These are phyloP conservation scores for Cichorium intybus DNA, from an alignment of 140 eudicot species.

Conservation along the genomic window DNA sequence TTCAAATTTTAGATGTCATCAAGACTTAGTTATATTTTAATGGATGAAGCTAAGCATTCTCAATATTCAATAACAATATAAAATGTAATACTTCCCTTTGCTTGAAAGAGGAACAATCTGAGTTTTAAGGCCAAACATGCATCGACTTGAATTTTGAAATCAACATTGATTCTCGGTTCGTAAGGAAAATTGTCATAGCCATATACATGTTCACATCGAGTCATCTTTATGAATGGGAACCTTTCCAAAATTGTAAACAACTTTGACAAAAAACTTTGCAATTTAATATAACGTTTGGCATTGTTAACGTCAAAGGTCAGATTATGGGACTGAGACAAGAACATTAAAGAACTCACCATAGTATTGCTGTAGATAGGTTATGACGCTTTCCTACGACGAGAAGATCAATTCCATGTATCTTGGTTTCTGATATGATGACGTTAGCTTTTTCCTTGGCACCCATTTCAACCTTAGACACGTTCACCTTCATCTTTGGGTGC, in stretches of 20 bases:
- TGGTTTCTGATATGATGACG: slow-evolving; percentile 40
- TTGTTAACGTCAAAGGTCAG: too few species aligned
- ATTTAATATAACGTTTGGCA: too few species aligned
- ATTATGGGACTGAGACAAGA: not conserved
- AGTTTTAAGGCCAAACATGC: not conserved
- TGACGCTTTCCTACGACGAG: slow-evolving; percentile 61
- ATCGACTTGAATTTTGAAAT: not conserved
- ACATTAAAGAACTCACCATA: slow-evolving; percentile 42
- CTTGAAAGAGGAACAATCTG: not conserved
- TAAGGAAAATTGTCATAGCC: not conserved
- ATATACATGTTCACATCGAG: not conserved
- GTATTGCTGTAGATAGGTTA: slow-evolving; percentile 40
- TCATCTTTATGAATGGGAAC: not conserved
- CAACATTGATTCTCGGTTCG: not conserved
- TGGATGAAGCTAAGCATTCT: too few species aligned
- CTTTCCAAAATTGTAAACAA: not conserved
- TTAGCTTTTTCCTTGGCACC: slow-evolving; percentile 54
- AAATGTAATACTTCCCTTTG: too few species aligned
- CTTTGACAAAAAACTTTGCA: too few species aligned
- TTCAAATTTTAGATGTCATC: not conserved
- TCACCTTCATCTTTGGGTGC: slow-evolving; percentile 40
- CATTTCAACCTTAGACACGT: slow-evolving; percentile 41
- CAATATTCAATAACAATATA: too few species aligned
- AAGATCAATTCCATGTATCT: slow-evolving; percentile 41
- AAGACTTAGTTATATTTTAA: too few species aligned